Conservation (phyloP, 2,329 filamentous ascomycete genomes). For the Colletotrichum sidae region DNA sequence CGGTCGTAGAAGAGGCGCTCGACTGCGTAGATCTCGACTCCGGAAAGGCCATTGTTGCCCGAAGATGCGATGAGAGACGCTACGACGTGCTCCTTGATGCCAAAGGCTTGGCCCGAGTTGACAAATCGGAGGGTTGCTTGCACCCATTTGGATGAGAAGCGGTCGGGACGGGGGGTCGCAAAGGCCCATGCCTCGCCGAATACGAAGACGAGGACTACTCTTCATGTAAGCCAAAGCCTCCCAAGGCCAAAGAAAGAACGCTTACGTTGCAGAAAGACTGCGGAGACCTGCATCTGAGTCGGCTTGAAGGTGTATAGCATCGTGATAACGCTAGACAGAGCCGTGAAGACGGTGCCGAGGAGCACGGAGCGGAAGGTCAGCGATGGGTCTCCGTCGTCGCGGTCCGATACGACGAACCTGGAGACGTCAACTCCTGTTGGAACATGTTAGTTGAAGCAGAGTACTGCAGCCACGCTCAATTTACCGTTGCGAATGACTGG, state of each 20-base stretch:
- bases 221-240: background rate
- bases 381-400: slow-evolving; percentile 40
- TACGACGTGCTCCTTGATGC: slow-evolving; percentile 40
- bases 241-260: background rate
- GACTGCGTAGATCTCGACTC: slow-evolving; percentile 40
- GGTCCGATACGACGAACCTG: slow-evolving; percentile 38
- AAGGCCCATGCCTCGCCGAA: slow-evolving; percentile 36
- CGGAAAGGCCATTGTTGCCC: slow-evolving; percentile 38
- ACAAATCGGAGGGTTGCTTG: slow-evolving; percentile 29
- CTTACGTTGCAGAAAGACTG: slow-evolving; percentile 37
- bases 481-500: slow-evolving; percentile 36
- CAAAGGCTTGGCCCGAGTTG: slow-evolving; percentile 38
- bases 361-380: slow-evolving; percentile 40
- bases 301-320: slow-evolving; percentile 40
- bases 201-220: slow-evolving; percentile 30
- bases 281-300: slow-evolving; percentile 37
- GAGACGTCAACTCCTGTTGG: slow-evolving; percentile 36
- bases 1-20: slow-evolving; percentile 39
- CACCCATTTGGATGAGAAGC: slow-evolving; percentile 21
- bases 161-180: slow-evolving; percentile 28
- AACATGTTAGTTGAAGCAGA: background rate
- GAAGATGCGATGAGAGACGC: slow-evolving; percentile 40
- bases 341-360: slow-evolving; percentile 37
- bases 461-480: rapidly evolving
- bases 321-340: slow-evolving; percentile 40